A percentile compares a stretch with the other conserved stretches of the same genome.
These are phyloP conservation scores for Scutellaria baicalensis DNA, from an alignment of 257 asterid species.

Conservation along the genomic window DNA sequence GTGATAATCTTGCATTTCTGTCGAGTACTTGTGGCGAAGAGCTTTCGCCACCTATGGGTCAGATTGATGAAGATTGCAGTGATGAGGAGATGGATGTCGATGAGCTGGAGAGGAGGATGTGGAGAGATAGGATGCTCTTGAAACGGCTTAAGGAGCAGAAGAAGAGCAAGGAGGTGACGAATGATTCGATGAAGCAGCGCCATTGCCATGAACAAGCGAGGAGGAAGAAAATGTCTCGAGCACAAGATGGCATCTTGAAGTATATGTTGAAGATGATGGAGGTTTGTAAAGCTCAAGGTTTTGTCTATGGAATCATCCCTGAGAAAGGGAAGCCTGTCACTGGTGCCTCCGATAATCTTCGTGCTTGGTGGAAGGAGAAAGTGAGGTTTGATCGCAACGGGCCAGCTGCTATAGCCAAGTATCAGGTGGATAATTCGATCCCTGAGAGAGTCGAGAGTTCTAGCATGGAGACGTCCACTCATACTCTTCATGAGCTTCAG, in stretches of 20 bases:
- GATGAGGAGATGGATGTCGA: constrained; percentile 43
- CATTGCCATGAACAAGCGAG: constrained; percentile 50
- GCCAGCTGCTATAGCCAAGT: constrained; percentile 47
- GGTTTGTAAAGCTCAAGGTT: constrained; percentile 53
- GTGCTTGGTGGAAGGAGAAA: constrained; percentile 59
- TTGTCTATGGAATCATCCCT: constrained; percentile 51
- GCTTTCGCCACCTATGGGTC: constrained; percentile 3
- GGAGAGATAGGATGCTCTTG: constrained; percentile 34
- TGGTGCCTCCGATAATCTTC: constrained; percentile 53
- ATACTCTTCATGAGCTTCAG: constrained; percentile 38
- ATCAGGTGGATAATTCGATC: constrained; percentile 25
- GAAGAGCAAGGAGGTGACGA: constrained; percentile 19
- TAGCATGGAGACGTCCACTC: constrained; percentile 8
- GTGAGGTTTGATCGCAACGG: constrained; percentile 49
- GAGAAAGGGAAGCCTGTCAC: constrained; percentile 58
- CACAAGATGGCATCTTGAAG: constrained; percentile 54
- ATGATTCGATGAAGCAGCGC: constrained; percentile 12
- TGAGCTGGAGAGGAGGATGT: constrained; percentile 37
- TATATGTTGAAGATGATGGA: constrained; percentile 58
- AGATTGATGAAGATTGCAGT: constrained; percentile 30
- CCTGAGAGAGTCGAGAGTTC: constrained; percentile 27
- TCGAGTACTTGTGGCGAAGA: constrained; percentile 14
- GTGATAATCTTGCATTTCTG: constrained; percentile 25
- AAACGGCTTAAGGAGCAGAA: constrained; percentile 35
- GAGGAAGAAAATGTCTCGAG: constrained; percentile 55